Percentiles rank a stretch among this genome's conserved stretches.
Evolutionary conservation across 1,139 yeast genomes (phyloP).

Genomic region (Yamadazyma songkhlaensis): DNA sequence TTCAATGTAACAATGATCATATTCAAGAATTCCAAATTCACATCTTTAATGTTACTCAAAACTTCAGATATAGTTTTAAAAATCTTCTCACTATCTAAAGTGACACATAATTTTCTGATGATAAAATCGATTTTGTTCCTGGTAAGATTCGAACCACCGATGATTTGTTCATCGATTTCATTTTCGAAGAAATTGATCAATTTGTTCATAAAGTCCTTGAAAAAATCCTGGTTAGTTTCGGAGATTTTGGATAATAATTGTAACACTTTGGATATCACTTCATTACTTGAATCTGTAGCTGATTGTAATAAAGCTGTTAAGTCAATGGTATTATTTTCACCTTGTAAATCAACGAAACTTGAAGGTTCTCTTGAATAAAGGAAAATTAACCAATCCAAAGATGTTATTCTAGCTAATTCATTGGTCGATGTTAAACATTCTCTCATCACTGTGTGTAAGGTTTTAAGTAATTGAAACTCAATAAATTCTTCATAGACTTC

Average conservation of each 20-base stretch:
- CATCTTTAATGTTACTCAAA: slow-evolving; percentile 51
- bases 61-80: slow-evolving; percentile 80
- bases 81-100: slow-evolving; percentile 78
- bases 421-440: slow-evolving; percentile 44
- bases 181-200: slow-evolving; percentile 64
- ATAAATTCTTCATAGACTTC: slow-evolving; percentile 42
- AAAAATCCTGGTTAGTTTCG: slow-evolving; percentile 75
- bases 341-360: slow-evolving; percentile 46
- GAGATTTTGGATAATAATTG: slow-evolving; percentile 79
- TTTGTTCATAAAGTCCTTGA: slow-evolving; percentile 72
- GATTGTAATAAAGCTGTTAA: slow-evolving; percentile 79
- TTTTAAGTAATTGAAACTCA: slow-evolving; percentile 35
- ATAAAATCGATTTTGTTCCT: slow-evolving; percentile 80
- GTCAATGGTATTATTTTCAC: slow-evolving; percentile 47
- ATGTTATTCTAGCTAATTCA: slow-evolving; percentile 79
- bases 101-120: slow-evolving; percentile 77
- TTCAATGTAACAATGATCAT: slow-evolving; percentile 85
- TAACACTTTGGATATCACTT: slow-evolving; percentile 75
- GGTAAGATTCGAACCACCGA: slow-evolving; percentile 29
- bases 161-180: slow-evolving; percentile 27
- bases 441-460: slow-evolving; percentile 33
- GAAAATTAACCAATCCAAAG: slow-evolving; percentile 88
- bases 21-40: slow-evolving; percentile 69
- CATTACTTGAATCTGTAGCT: slow-evolving; percentile 80
- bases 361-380: slow-evolving; percentile 73